Base-by-base conservation (phyloP, 2,329 filamentous ascomycete genomes). In the Penicillium sp. region DNA sequence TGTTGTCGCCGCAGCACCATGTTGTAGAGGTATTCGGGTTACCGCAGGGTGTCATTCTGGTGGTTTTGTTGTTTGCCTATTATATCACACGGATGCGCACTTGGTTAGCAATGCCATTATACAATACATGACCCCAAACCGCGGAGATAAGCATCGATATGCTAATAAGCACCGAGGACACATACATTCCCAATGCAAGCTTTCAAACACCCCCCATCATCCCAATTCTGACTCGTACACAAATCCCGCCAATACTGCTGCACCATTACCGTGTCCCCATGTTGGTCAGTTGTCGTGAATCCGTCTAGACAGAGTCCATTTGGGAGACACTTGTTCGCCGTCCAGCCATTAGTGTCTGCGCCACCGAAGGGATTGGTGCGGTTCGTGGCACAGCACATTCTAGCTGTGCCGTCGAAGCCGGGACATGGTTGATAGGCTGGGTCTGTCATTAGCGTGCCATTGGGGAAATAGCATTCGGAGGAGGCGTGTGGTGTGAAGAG, bases 371-470 rank as follows among this genome's bases (percentile, higher is more conserved):
- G 28, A 12, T 53, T 53, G 13, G 13, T 53, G 49, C 49, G 49
- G n/a, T 53, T 53, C 6, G 49, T 53, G n/a, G 49, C 49, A 37
- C 49, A 53, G 49, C 49, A 53, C 49, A 53, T 53, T 37, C 49
- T 12, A 1, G 49, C 49, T 12, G 9, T 37, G 30, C 49, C 49
- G 33, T 53, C 26, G n/a, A 45, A 56, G 17, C 40, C 26, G 15
- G 26, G 38, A 13, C 22, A 45, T 45, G 19, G 30, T n/a, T 53
- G 30, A 30, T 53, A 53, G 19, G 28, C 33, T 13, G 28, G n/a
- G 33, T 53, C 8, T 22, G 30, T 37, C 5, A 24, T 9, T 37
- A 35, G 19, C 8, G 49, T 53, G 13, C 49, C 49, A 13, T 53
- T 53, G 10, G 49, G 49, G 49, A 10, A 53, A 30, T 53, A 53